These are phyloP conservation scores for Baorangia bicolor DNA, from an alignment of 768 basidiomycete species.

Conservation along the genomic window DNA sequence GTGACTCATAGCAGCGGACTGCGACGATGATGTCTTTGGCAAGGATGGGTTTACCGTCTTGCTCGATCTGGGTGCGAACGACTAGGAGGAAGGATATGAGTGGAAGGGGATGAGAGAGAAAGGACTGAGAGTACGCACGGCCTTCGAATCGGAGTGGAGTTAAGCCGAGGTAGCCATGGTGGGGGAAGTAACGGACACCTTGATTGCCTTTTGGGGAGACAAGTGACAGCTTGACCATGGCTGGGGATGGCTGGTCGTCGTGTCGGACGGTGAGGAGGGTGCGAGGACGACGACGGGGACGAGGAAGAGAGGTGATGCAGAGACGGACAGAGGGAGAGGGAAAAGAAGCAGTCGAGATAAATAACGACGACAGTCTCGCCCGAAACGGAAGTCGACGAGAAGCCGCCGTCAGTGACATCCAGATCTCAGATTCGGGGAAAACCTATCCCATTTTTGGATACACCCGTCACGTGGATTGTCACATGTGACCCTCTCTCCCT, in stretches of 20 bases:
- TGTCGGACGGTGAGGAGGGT: slow-evolving; percentile 12
- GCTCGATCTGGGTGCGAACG: slow-evolving; percentile 69
- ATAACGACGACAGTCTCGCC: slow-evolving; percentile 26
- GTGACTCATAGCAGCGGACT: slow-evolving; percentile 83
- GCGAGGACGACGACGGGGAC: slow-evolving; percentile 15
- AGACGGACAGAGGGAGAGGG: slow-evolving; percentile 19
- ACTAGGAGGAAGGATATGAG: slow-evolving; percentile 38
- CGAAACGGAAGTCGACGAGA: slow-evolving; percentile 32
- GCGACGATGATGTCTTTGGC: slow-evolving; percentile 68
- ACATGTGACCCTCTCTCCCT: slow-evolving; percentile 15
- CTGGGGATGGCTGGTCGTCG: slow-evolving; percentile 15
- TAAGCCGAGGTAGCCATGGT: slow-evolving; percentile 76
- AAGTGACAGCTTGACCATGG: slow-evolving; percentile 71
- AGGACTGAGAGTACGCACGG: slow-evolving; percentile 42
- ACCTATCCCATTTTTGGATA: background rate
- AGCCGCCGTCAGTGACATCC: slow-evolving; percentile 26
- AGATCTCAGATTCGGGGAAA: slow-evolving; percentile 29
- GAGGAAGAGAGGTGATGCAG: slow-evolving; percentile 16
- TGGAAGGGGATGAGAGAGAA: background rate
- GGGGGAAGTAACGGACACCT: slow-evolving; percentile 69
- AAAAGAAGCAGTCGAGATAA: slow-evolving; percentile 36
- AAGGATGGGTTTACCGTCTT: slow-evolving; percentile 64
- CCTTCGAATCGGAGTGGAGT: slow-evolving; percentile 80
- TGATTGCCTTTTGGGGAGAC: slow-evolving; percentile 70
- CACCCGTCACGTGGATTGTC: slow-evolving; percentile 18